Percentiles rank a stretch among this genome's conserved stretches.
These are phyloP conservation scores for Candida multigemmis DNA, from an alignment of 805 yeast genomes.

Conservation along the genomic window DNA sequence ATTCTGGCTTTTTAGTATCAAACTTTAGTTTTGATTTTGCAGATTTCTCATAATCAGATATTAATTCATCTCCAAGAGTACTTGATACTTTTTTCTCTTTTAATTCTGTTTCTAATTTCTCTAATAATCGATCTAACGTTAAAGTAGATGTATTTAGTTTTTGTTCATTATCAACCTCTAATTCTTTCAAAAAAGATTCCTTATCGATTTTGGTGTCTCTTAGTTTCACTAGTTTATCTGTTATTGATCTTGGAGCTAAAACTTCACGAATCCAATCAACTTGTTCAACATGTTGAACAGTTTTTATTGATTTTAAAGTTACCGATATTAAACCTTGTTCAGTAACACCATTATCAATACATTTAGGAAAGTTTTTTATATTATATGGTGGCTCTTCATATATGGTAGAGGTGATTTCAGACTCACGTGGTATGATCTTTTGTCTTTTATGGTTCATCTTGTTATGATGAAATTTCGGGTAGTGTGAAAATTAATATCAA, in stretches of 20 bases:
- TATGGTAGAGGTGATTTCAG: slow-evolving; percentile 5
- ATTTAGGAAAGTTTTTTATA: slow-evolving; percentile 8
- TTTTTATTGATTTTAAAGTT: slow-evolving; percentile 31
- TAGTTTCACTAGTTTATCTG: slow-evolving; percentile 7
- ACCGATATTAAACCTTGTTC: slow-evolving; percentile 30
- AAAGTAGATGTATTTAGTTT: too few relatives aligned
- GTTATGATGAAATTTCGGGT: too few relatives aligned
- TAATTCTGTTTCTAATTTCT: slow-evolving; percentile 6
- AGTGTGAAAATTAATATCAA: too few relatives aligned
- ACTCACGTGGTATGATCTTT: too few relatives aligned
- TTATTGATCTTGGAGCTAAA: slow-evolving; percentile 10
- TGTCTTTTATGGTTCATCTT: too few relatives aligned
- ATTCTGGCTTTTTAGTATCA: slow-evolving; percentile 6
- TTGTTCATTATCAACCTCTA: slow-evolving; percentile 13
- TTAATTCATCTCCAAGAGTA: slow-evolving; percentile 7
- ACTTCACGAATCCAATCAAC: slow-evolving; percentile 21
- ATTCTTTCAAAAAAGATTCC: slow-evolving; percentile 6
- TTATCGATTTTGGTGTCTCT: slow-evolving; percentile 10
- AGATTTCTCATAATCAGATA: slow-evolving; percentile 8
- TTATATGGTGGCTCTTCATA: slow-evolving; percentile 7
- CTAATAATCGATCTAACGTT: too few relatives aligned
- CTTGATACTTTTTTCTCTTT: slow-evolving; percentile 8
- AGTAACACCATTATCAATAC: slow-evolving; percentile 30
- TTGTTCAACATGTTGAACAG: slow-evolving; percentile 26
- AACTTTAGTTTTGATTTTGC: slow-evolving; percentile 7